Evolutionary conservation across 139 green algal species (phyloP), one percentile per base, ranked within the genome.

Genomic region (Coelastrella sp.): DNA sequence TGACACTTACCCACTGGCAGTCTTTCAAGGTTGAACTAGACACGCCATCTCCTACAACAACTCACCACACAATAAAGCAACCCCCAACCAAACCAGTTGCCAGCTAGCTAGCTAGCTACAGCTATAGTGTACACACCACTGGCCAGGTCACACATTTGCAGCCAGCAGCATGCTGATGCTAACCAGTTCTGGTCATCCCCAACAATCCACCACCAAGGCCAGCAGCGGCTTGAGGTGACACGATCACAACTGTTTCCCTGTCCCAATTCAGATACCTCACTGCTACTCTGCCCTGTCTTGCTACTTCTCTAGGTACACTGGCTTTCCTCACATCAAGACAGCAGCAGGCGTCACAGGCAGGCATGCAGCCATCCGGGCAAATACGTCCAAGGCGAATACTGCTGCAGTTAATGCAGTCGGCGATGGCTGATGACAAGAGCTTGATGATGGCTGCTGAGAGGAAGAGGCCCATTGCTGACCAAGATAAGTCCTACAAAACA

Each of bases 331-430:
- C 75, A n/a, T 82, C 53, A 34, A 82, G 23, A 35, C 75, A 82
- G 75, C 75, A 82, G 53, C 75, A 82, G 21, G 75, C 75, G 25
- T 82, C 75, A 37, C 75, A 82, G 5, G 75, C 75, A 8, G 75
- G 75, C 75, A 69, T 41, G 53, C 75, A 82, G 21, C 53, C 75
- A 48, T 82, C 75, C 17, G 75, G 75, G 37, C 51, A 82, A 2
- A 27, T 17, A 2, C 75, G 19, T 3, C 75, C 53, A 23, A 82
- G 35, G 35, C 30, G 11, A 17, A 82, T 82, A 53, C 75, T 82
- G 75, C 21, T 57, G 53, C 17, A 30, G 75, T 82, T 53, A n/a
- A 82, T 71, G 35, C 53, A 69, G 75, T 7, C 53, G 34, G 32
- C 19, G 2, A 82, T 30, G 9, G 27, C 35, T 2, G 34, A 23